These are phyloP conservation scores for Mycosphaerella arachidis DNA, from an alignment of 2,329 filamentous ascomycete species.

Conservation along the genomic window DNA sequence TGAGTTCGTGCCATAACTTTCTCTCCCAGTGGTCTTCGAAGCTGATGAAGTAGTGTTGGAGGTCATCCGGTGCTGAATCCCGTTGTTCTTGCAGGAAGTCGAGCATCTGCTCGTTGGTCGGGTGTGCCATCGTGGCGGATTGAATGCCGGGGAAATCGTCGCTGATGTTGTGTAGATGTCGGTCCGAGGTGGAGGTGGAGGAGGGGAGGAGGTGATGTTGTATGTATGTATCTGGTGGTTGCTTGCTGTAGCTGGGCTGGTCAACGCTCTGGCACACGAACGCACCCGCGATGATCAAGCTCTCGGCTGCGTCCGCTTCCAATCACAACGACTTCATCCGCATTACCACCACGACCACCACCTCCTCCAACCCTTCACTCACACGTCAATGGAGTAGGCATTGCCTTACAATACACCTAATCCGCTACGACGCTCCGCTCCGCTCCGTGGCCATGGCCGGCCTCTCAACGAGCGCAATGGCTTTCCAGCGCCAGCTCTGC, in stretches of 20 bases:
- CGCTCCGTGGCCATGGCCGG: slow-evolving; percentile 29
- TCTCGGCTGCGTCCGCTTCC: neutral
- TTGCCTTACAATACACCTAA: neutral
- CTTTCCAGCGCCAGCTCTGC: slow-evolving; percentile 33
- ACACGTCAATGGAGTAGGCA: slow-evolving; percentile 12
- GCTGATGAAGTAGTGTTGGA: slow-evolving; percentile 80
- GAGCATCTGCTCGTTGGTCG: slow-evolving; percentile 68
- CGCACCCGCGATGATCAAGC: too few relatives aligned
- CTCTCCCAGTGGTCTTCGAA: slow-evolving; percentile 98
- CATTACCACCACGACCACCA: neutral
- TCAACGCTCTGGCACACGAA: too few relatives aligned
- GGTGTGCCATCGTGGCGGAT: slow-evolving; percentile 57
- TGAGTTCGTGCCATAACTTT: slow-evolving; percentile 98
- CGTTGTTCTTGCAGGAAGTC: slow-evolving; percentile 90
- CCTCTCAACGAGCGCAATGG: slow-evolving; percentile 29
- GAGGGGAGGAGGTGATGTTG: slow-evolving; percentile 3
- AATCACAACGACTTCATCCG: neutral
- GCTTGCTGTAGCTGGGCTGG: neutral
- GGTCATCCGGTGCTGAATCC: slow-evolving; percentile 78
- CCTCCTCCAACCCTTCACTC: neutral
- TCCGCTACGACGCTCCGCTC: slow-evolving; percentile 17
- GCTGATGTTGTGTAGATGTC: neutral
- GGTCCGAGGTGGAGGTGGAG: neutral
- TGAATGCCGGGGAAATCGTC: neutral
- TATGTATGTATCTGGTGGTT: neutral